phyloP scores from a whole-genome alignment of 495 filamentous ascomycete species.

The Filosporella fistucella region DNA sequence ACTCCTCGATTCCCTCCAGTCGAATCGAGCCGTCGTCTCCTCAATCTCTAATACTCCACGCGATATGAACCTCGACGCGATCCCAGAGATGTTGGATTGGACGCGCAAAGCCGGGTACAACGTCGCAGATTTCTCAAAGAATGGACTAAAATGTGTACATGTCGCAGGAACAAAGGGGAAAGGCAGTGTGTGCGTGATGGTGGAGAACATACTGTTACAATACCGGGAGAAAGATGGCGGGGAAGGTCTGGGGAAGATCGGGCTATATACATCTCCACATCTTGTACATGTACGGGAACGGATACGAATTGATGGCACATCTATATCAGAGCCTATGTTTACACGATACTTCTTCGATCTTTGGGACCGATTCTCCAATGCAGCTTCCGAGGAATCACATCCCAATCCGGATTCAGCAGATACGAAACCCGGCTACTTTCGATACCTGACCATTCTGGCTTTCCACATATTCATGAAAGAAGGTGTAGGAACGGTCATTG shows the following conservation, averaged over 20 bases:
- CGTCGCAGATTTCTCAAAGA: constrained; percentile 25
- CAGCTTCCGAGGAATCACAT: constrained; percentile 32
- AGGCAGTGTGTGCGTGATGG: constrained; percentile 37
- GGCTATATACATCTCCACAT: constrained; percentile 66
- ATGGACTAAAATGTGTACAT: constrained; percentile 36
- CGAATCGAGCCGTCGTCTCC: constrained; percentile 59
- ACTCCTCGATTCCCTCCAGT: constrained; percentile 67
- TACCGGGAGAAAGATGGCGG: constrained; percentile 1
- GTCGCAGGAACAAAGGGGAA: constrained; percentile 63
- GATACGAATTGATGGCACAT: constrained; percentile 52
- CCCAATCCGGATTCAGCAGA: constrained; percentile 16
- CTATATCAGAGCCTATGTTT: constrained; percentile 48
- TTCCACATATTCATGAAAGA: constrained; percentile 82
- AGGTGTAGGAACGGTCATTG: constrained; percentile 74
- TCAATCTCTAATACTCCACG: constrained; percentile 25
- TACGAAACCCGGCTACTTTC: constrained; percentile 70
- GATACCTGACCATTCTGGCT: constrained; percentile 86
- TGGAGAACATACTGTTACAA: constrained; percentile 18
- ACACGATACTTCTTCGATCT: constrained; percentile 61
- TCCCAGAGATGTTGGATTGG: constrained; percentile 86
- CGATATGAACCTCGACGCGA: constrained; percentile 67
- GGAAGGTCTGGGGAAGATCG: constrained; percentile 35
- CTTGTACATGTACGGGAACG: constrained; percentile 58
- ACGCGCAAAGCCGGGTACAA: constrained; percentile 66
- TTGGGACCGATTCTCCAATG: constrained; percentile 49